Conservation (phyloP, 768 basidiomycete genomes). For the Dentipellis fragilis region DNA sequence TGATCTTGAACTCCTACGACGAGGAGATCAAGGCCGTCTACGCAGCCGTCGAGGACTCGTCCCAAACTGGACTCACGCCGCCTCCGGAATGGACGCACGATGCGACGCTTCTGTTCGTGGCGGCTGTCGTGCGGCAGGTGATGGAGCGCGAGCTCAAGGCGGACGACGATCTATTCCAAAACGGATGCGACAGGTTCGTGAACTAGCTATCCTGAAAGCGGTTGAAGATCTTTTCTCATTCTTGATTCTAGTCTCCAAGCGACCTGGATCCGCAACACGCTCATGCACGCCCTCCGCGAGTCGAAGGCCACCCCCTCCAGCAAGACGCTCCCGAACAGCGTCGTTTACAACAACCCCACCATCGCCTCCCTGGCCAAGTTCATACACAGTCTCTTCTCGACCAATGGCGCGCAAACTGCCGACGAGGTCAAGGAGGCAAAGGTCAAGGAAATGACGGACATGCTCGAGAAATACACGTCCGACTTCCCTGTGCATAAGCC, state of each 20-base stretch:
- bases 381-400: slow-evolving; percentile 5
- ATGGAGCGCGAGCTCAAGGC: slow-evolving; percentile 4
- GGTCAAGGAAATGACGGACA: slow-evolving; percentile 21
- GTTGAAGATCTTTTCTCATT: too few species aligned
- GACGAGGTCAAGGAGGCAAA: slow-evolving; percentile 5
- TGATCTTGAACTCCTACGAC: slow-evolving; percentile 28
- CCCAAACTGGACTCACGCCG: neutral
- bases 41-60: slow-evolving; percentile 3
- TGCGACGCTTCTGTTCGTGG: neutral
- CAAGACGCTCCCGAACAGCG: slow-evolving; percentile 17
- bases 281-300: slow-evolving; percentile 19
- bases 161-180: slow-evolving; percentile 12
- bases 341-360: slow-evolving; percentile 32
- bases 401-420: slow-evolving; percentile 3
- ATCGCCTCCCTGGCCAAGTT: slow-evolving; percentile 21
- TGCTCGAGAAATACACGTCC: slow-evolving; percentile 31
- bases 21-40: slow-evolving; percentile 38
- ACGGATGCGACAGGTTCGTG: slow-evolving; percentile 10
- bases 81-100: neutral
- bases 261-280: slow-evolving; percentile 23
- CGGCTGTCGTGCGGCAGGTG: slow-evolving; percentile 10
- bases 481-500: slow-evolving; percentile 10
- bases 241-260: slow-evolving; percentile 19
- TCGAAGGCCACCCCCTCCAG: slow-evolving; percentile 11
- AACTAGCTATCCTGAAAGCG: neutral